phyloP scores from a whole-genome alignment of 768 basidiomycete genomes.

The Hygrocybe coccinea region DNA sequence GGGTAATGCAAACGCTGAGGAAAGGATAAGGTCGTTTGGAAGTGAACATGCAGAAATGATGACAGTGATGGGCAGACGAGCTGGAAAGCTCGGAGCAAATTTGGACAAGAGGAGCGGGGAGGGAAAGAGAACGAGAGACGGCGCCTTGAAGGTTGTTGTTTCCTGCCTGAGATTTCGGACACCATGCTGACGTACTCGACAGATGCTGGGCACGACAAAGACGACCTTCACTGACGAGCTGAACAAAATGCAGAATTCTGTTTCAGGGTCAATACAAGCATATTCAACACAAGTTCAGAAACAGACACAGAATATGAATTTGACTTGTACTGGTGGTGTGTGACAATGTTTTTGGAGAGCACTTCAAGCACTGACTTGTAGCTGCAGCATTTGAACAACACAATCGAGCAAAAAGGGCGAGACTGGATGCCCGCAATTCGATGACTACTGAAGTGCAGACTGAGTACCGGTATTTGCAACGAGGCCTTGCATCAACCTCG shows the following conservation, averaged over 20 bases:
- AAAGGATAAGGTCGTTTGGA: conserved; percentile 43
- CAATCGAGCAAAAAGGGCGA: conserved; percentile 59
- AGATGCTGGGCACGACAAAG: conserved; percentile 42
- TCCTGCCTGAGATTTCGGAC: background rate
- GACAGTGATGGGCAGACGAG: conserved; percentile 38
- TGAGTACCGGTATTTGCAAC: conserved; percentile 49
- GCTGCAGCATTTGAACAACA: conserved; percentile 56
- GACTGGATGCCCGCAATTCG: conserved; percentile 53
- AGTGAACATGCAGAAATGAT: conserved; percentile 46
- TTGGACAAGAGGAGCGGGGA: conserved; percentile 47
- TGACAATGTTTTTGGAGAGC: background rate
- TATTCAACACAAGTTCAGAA: conserved; percentile 52
- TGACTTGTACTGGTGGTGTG: conserved; percentile 44
- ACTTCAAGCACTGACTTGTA: background rate
- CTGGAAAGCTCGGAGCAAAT: conserved; percentile 35
- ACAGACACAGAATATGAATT: conserved; percentile 41
- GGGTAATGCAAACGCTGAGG: conserved; percentile 54
- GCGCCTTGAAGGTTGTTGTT: conserved; percentile 51
- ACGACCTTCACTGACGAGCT: conserved; percentile 40
- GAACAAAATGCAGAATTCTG: conserved; percentile 39
- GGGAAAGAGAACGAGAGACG: conserved; percentile 52
- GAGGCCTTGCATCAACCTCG: conserved; percentile 46
- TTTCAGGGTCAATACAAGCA: conserved; percentile 43
- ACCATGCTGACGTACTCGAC: conserved; percentile 7
- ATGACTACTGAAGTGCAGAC: conserved; percentile 48